Base-by-base conservation (phyloP, 1,284 basidiomycete genomes). In the Ustilago curta region DNA sequence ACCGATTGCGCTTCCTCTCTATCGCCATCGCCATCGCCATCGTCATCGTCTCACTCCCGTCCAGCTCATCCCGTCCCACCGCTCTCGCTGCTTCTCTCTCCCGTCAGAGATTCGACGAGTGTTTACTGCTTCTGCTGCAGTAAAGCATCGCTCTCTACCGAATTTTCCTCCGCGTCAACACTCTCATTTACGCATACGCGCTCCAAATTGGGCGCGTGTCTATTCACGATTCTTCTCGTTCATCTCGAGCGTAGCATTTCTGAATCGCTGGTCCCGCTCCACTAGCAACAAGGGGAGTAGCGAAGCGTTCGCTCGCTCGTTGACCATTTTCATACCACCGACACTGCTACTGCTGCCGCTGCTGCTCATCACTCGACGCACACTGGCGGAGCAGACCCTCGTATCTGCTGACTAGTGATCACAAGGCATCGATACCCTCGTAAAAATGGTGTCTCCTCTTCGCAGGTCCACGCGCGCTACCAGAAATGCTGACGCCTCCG, bases 151-250 rank as follows among this genome's bases (percentile, higher is more conserved):
- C 40, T 25, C n/a, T 18, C 27, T 27, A 43, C 35, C 44, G 61
- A 70, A 51, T 60, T 70, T 64, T 49, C 32, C 12, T 59, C 61
- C 52, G 67, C 67, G 67, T 69, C 45, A 37, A 57, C 35, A 56
- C 56, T 49, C 61, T 61, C 59, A 53, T 70, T 70, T 57, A 56
- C 52, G 52, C 58, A 47, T 60, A 65, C 68, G 68, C 68, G 61
- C 68, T 70, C 68, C 68, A 70, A 61, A 57, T 60, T 42, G 32
- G 44, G 53, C 61, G 68, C 61, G 58, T 60, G 29, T 54, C 39
- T 31, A 21, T 52, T 11, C 55, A 37, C 35, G 35, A 37, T 37
- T 32, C 19, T 32, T 55, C 31, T 44, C 35, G 29, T 25, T 32
- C 39, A 16, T 39, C 19, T 45, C 50, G 25, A 23, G 32, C 8